phyloP scores from a whole-genome alignment of 2,329 filamentous ascomycete species.

The Raffaelea ambrosiae region DNA sequence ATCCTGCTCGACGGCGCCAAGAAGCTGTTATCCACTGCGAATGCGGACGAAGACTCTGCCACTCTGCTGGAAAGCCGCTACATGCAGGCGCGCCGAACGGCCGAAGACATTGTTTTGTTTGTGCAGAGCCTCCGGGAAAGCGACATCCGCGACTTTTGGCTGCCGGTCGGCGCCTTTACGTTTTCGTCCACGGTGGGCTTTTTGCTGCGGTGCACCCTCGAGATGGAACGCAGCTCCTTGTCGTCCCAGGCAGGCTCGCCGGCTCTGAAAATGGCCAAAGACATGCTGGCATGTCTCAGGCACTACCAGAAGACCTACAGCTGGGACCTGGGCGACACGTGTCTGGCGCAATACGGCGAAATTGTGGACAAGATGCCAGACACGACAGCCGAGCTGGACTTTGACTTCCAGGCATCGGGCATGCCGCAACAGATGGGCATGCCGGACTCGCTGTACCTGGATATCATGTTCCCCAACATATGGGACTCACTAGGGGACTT shows the following conservation, averaged over 20 bases:
- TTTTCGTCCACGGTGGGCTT: neutral
- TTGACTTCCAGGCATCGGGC: neutral
- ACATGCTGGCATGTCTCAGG: neutral
- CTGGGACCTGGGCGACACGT: conserved; percentile 45
- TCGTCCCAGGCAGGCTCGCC: neutral
- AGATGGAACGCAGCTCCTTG: neutral
- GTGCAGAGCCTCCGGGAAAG: neutral
- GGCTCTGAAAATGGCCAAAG: neutral
- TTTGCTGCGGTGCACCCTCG: conserved; percentile 2
- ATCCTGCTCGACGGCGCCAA: conserved; percentile 32
- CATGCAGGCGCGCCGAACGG: neutral
- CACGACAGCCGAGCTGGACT: neutral
- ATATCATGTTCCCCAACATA: too few relatives aligned
- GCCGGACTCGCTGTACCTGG: too few relatives aligned
- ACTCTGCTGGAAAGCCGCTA: neutral
- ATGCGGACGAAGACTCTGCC: neutral
- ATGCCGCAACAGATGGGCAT: too few relatives aligned
- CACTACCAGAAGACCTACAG: conserved; percentile 10
- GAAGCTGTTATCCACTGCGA: too few relatives aligned
- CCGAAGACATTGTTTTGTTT: conserved; percentile 4
- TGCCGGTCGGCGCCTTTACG: conserved; percentile 2
- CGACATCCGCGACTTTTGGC: conserved; percentile 6
- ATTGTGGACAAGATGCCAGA: neutral
- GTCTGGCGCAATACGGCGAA: conserved; percentile 27
- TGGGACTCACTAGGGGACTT: too few relatives aligned